Evolutionary conservation across 768 basidiomycete species (phyloP).

Genomic region (Psilocybe cyanescens): DNA sequence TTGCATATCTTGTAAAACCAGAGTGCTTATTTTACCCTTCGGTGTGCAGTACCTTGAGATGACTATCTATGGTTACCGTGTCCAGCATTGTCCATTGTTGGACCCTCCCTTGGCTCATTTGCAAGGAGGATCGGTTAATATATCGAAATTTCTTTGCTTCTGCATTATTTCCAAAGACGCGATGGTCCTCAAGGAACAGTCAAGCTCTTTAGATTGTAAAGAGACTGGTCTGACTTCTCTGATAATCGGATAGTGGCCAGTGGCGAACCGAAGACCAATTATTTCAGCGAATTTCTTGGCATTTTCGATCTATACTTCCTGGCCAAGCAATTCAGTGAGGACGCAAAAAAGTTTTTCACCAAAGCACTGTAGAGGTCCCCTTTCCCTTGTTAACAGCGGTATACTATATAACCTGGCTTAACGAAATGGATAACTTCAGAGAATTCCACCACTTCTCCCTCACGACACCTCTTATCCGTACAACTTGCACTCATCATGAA

Average conservation of each 20-base stretch:
- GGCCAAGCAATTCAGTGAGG: neutral
- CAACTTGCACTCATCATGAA: slow-evolving; percentile 11
- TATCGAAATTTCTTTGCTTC: neutral
- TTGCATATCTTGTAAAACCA: neutral
- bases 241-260: neutral
- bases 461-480: neutral
- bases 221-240: neutral
- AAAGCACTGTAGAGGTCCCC: neutral
- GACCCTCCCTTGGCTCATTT: neutral
- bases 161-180: neutral
- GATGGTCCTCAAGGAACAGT: neutral
- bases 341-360: slow-evolving; percentile 8
- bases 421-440: slow-evolving; percentile 8
- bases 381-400: neutral
- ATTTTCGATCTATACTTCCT: neutral
- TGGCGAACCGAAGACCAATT: neutral
- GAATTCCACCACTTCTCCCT: slow-evolving; percentile 1
- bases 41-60: neutral
- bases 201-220: neutral
- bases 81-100: neutral
- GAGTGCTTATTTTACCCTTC: neutral
- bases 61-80: neutral
- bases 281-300: neutral
- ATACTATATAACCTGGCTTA: neutral
- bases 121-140: neutral